Conservation (phyloP, 768 basidiomycete species). For the Hysterangium stoloniferum region DNA sequence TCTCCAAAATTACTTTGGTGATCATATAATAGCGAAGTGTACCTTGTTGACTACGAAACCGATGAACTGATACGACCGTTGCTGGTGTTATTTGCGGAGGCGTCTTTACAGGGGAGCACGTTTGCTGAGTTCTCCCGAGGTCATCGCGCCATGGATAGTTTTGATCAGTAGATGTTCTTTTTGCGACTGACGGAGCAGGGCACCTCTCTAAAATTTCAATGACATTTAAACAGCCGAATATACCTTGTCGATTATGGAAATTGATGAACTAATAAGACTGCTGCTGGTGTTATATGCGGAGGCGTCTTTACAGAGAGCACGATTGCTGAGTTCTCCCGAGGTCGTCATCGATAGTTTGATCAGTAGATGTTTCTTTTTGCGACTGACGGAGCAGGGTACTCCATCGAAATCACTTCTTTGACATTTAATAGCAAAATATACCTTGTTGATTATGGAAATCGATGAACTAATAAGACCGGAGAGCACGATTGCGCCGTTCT, state of each 20-base stretch:
- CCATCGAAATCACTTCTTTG: too few relatives aligned
- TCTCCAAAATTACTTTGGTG: too few relatives aligned
- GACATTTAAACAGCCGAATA: too few relatives aligned
- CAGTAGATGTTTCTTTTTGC: too few relatives aligned
- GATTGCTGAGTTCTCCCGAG: slow-evolving; percentile 62
- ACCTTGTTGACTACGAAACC: slow-evolving; percentile 85
- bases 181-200: too few relatives aligned
- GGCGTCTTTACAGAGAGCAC: slow-evolving; percentile 69
- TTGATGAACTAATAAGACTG: slow-evolving; percentile 74
- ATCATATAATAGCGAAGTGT: too few relatives aligned
- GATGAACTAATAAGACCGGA: slow-evolving; percentile 73
- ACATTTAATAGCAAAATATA: too few relatives aligned
- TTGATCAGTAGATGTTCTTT: too few relatives aligned
- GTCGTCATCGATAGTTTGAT: too few relatives aligned
- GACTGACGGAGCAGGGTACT: too few relatives aligned
- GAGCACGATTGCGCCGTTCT: slow-evolving; percentile 74
- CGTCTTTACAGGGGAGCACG: slow-evolving; percentile 67
- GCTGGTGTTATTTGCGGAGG: slow-evolving; percentile 83
- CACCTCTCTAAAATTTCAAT: too few relatives aligned
- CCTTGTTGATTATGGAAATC: slow-evolving; percentile 85
- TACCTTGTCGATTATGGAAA: slow-evolving; percentile 88
- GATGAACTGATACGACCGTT: slow-evolving; percentile 79
- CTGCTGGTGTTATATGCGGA: slow-evolving; percentile 85
- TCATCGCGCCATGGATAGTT: too few relatives aligned
- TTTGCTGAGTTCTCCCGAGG: slow-evolving; percentile 66